These are phyloP conservation scores for Penicillium nucicola DNA, from an alignment of 495 filamentous ascomycete species.

Conservation along the genomic window DNA sequence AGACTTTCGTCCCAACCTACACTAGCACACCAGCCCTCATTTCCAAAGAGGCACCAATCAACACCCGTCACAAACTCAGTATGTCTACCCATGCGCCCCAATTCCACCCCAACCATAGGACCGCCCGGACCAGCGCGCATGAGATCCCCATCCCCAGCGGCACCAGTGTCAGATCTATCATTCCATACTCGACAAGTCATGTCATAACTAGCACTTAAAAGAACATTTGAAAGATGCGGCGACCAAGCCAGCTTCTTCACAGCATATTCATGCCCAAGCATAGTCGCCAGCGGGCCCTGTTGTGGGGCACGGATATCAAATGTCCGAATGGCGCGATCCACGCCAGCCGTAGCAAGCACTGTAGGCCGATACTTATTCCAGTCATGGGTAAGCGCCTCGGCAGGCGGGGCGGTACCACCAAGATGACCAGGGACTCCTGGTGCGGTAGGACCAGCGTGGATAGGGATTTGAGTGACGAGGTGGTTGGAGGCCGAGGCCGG, in stretches of 20 bases:
- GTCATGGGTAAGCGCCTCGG: constrained; percentile 89
- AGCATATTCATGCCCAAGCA: constrained; percentile 88
- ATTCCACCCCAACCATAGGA: constrained; percentile 57
- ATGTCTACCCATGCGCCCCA: constrained; percentile 86
- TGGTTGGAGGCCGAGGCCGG: constrained; percentile 80
- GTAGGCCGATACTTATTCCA: constrained; percentile 96
- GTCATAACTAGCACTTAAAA: constrained; percentile 90
- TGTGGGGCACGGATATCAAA: constrained; percentile 79
- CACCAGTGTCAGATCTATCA: constrained; percentile 59
- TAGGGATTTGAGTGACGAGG: constrained; percentile 70
- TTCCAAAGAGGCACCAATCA: constrained; percentile 96
- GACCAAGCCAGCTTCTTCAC: constrained; percentile 83
- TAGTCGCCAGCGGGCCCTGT: constrained; percentile 64
- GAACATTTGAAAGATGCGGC: constrained; percentile 80
- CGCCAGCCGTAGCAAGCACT: constrained; percentile 80
- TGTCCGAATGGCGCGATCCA: constrained; percentile 81
- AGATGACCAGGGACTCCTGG: constrained; percentile 32
- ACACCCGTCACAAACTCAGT: constrained; percentile 97
- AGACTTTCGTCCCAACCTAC: constrained; percentile 91
- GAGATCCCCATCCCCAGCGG: constrained; percentile 41
- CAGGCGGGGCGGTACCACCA: constrained; percentile 46
- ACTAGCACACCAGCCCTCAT: constrained; percentile 92
- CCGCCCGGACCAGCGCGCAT: constrained; percentile 36
- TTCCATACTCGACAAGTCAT: constrained; percentile 96
- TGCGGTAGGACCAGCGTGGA: constrained; percentile 59